These are phyloP conservation scores for Sedum album DNA, from an alignment of 164 flowering plant genomes.

Conservation along the genomic window DNA sequence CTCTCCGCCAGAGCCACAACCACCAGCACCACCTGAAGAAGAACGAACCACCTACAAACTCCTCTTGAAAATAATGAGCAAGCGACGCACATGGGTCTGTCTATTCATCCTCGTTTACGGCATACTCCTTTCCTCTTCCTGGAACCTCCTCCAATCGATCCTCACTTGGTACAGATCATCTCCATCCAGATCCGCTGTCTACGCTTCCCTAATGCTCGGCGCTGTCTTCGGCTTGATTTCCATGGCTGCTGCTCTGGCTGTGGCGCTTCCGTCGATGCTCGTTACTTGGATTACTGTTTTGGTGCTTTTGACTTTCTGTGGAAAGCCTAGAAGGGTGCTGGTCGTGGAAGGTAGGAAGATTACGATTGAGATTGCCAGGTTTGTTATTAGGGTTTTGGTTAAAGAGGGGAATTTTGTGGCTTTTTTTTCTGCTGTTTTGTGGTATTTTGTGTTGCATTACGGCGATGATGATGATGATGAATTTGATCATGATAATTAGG, in stretches of 20 bases:
- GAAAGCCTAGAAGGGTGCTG: slow-evolving; percentile 40
- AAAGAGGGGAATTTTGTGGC: slow-evolving; percentile 58
- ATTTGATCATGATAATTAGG: too few relatives aligned
- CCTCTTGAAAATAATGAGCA: slow-evolving; percentile 37
- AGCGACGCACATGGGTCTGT: slow-evolving; percentile 60
- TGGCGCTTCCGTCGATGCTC: slow-evolving; percentile 51
- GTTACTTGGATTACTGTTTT: too few relatives aligned
- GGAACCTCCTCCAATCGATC: slow-evolving; percentile 44
- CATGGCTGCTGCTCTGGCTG: slow-evolving; percentile 50
- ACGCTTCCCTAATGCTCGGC: slow-evolving; percentile 48
- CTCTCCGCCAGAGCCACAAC: background rate
- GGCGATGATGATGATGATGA: too few relatives aligned
- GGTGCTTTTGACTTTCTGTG: slow-evolving; percentile 47
- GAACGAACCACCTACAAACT: slow-evolving; percentile 18
- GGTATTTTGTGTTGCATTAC: too few relatives aligned
- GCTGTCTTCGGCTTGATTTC: too few relatives aligned
- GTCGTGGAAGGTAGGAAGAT: too few relatives aligned
- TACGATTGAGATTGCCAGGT: too few relatives aligned
- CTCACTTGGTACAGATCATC: slow-evolving; percentile 41
- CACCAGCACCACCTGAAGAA: too few relatives aligned
- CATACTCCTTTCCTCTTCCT: slow-evolving; percentile 30
- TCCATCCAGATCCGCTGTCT: slow-evolving; percentile 25
- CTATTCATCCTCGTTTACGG: slow-evolving; percentile 42
- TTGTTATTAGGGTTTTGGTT: too few relatives aligned
- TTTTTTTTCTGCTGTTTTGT: too few relatives aligned